A percentile compares a stretch with the other conserved stretches of the same genome.
phyloP scores from a whole-genome alignment of 306 rosid genomes.

The Rosa rugosa region DNA sequence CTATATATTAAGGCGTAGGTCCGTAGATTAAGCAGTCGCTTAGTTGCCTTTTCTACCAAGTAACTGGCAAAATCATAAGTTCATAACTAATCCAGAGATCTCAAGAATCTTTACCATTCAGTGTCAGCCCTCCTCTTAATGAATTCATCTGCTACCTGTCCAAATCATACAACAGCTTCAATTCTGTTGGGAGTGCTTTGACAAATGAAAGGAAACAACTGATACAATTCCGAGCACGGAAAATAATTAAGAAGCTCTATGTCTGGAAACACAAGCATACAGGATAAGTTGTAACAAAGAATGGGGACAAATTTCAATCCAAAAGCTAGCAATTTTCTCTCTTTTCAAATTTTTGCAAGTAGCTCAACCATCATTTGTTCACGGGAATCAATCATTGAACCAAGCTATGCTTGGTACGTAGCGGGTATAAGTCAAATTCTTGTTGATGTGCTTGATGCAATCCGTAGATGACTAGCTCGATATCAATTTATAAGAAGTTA shows the following conservation, averaged over 20 bases:
- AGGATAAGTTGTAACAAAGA: too few species aligned
- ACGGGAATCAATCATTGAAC: not conserved
- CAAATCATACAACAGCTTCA: conserved; percentile 20
- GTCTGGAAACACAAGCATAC: not conserved
- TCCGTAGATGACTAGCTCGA: not conserved
- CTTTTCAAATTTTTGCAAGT: too few species aligned
- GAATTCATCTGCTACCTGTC: conserved; percentile 83
- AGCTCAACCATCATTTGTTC: not conserved
- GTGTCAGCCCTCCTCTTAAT: conserved; percentile 62
- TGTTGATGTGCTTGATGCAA: too few species aligned
- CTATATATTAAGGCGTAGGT: not conserved
- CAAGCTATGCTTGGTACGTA: too few species aligned
- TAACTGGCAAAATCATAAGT: not conserved
- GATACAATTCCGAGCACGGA: not conserved
- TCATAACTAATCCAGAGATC: not conserved
- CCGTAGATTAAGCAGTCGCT: not conserved
- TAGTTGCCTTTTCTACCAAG: not conserved
- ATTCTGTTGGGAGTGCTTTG: not conserved
- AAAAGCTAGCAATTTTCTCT: too few species aligned
- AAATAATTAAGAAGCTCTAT: not conserved
- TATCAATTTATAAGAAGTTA: not conserved
- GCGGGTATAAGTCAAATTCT: too few species aligned
- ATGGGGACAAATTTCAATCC: not conserved
- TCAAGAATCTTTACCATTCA: conserved; percentile 55
- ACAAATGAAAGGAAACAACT: not conserved